Evolutionary conservation across 163 green algal genomes (phyloP), one percentile per base, ranked within the genome.

Genomic region (Botryococcus braunii): DNA sequence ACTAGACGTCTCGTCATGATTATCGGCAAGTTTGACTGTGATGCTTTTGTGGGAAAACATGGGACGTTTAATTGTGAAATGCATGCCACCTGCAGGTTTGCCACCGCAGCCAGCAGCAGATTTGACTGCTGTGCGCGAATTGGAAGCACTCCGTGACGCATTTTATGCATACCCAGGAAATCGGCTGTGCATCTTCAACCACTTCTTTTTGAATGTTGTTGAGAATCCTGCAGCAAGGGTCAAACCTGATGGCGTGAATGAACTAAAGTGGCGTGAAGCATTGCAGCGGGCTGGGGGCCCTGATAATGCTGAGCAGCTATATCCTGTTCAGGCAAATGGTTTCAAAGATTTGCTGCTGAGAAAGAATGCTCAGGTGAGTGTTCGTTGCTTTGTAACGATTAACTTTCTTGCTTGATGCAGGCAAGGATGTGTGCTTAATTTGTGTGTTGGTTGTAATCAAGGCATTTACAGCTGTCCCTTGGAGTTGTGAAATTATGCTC

Each of bases 181-280:
- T 27, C 48, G 40, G 3, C 57, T 35, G 34, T 66, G 23, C 50
- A 49, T 68, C 34, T 88, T 90, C 69, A 31, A 48, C 13, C 27
- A 67, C 65, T 73, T 90, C 34, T 82, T 93, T 23, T 55, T 89
- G 3, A 89, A 88, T 66, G 85, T 91, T 41, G 78, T 92, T n/a
- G 80, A 90, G 48, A 77, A 87, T 39, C 80, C 85, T 3, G 80
- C 76, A 25, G 71, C 81, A 31, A 65, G 85, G 0, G 76, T 87
- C 5, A 83, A 83, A 65, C 83, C 65, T 3, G 25, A 25, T 3
- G 49, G 66, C 35, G 80, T 92, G 34, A 86, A 94, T 68, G 87
- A 92, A 61, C 76, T 89, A 65, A 58, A 72, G 17, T 94, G 87
- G 87, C 75, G 87, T 29, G 83, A 86, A 47, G 86, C 85, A 31